These are phyloP conservation scores for Acacia pycnantha DNA, from an alignment of 331 rosid species.

Conservation along the genomic window DNA sequence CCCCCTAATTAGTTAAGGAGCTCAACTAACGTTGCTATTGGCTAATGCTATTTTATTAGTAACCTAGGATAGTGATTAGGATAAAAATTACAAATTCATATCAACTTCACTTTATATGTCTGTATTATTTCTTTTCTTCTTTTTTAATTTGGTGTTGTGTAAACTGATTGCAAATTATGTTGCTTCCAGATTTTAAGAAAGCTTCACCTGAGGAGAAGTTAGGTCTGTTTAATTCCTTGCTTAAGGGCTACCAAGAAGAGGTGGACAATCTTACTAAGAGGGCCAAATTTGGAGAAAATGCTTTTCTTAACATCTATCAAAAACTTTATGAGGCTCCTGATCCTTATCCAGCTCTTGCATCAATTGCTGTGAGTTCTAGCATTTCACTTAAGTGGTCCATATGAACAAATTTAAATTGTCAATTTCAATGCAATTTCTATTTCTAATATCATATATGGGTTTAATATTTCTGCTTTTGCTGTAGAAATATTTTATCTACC, in stretches of 20 bases:
- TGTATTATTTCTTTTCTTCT: neutral
- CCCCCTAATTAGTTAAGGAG: no score
- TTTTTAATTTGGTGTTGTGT: neutral
- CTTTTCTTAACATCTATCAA: constrained; percentile 95
- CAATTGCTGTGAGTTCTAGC: constrained; percentile 74
- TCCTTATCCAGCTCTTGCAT: constrained; percentile 91
- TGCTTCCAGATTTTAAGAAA: constrained; percentile 80
- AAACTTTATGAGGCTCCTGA: constrained; percentile 97
- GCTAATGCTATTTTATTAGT: no score
- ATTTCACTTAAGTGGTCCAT: constrained; percentile 26
- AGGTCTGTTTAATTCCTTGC: constrained; percentile 69
- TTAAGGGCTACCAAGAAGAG: constrained; percentile 94
- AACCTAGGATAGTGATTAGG: no score
- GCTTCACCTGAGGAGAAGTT: constrained; percentile 79
- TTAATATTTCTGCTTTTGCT: no score
- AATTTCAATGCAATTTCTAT: neutral
- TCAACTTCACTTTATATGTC: neutral
- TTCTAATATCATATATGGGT: neutral
- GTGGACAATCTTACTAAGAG: constrained; percentile 95
- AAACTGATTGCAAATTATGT: constrained; percentile 16
- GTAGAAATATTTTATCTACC: no score
- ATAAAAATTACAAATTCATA: no score
- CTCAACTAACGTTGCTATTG: no score
- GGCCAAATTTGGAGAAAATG: constrained; percentile 97
- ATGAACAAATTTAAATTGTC: neutral